Conservation (phyloP, 345 rosid genomes). For the Draba incana region DNA sequence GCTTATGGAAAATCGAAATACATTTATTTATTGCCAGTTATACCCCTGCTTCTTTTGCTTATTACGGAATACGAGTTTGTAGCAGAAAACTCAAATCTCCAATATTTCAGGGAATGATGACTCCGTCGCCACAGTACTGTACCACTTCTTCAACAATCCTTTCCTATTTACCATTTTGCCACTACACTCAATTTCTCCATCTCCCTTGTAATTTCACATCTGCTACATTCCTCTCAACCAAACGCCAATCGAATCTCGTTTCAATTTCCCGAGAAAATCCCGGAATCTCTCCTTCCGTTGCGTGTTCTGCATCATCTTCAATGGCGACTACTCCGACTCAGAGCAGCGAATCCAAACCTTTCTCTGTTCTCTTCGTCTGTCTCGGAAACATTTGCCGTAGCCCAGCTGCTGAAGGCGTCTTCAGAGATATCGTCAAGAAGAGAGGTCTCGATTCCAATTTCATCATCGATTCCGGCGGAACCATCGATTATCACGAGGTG, state of each 20-base stretch:
- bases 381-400: slow-evolving; percentile 93
- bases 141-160: slow-evolving; percentile 29
- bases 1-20: too few species aligned
- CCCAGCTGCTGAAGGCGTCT: slow-evolving; percentile 98
- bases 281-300: slow-evolving; percentile 27
- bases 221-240: slow-evolving; percentile 21
- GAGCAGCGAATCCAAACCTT: slow-evolving; percentile 54
- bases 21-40: too few species aligned
- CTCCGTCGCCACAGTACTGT: slow-evolving; percentile 20
- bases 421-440: slow-evolving; percentile 72
- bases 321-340: slow-evolving; percentile 58
- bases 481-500: slow-evolving; percentile 89
- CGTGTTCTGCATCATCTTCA: slow-evolving; percentile 44
- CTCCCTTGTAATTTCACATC: slow-evolving; percentile 22
- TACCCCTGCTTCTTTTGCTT: too few species aligned
- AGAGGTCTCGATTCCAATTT: slow-evolving; percentile 70
- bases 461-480: slow-evolving; percentile 92
- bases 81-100: too few species aligned
- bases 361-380: slow-evolving; percentile 86
- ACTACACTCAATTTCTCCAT: slow-evolving; percentile 31
- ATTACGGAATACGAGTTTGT: too few species aligned
- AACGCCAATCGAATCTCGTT: not conserved
- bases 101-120: slow-evolving; percentile 23
- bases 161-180: slow-evolving; percentile 62
- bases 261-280: slow-evolving; percentile 23